Evolutionary conservation across 1,284 basidiomycete species (phyloP).

Genomic region (Rhizoctonia solani): DNA sequence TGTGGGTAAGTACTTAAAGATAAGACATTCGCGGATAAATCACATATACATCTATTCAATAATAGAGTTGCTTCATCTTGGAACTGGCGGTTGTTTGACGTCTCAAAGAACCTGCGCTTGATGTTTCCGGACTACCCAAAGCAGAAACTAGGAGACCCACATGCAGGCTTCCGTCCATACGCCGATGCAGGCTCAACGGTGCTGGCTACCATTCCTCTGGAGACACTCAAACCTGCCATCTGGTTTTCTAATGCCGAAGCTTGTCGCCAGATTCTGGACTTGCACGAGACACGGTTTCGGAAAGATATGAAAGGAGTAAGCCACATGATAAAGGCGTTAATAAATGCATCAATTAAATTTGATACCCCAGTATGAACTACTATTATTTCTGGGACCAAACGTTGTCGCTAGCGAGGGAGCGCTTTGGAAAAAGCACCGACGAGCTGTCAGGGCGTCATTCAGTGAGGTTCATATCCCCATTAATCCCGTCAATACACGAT

Average conservation of each 20-base stretch:
- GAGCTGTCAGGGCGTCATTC: neutral
- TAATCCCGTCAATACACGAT: neutral
- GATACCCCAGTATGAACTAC: neutral
- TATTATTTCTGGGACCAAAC: constrained; percentile 14
- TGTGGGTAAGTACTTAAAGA: no score
- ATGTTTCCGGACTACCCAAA: neutral
- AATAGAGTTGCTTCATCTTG: neutral
- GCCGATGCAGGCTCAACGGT: constrained; percentile 2
- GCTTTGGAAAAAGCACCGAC: constrained; percentile 8
- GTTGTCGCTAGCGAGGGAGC: constrained; percentile 16
- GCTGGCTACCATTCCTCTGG: constrained; percentile 1
- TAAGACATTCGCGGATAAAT: no score
- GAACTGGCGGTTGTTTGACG: constrained; percentile 3
- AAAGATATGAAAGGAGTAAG: constrained; percentile 1
- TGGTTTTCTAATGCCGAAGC: constrained; percentile 16
- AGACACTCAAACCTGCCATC: neutral
- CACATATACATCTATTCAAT: no score
- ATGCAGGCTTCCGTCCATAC: constrained; percentile 12
- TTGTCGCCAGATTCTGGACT: constrained; percentile 1
- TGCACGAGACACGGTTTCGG: neutral
- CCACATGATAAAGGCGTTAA: neutral
- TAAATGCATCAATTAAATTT: neutral
- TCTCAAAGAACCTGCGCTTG: neutral
- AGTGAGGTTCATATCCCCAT: neutral
- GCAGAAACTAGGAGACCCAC: constrained; percentile 16